These are phyloP conservation scores for Ceratobasidium sp. DNA, from an alignment of 1,284 basidiomycete species.

Conservation along the genomic window DNA sequence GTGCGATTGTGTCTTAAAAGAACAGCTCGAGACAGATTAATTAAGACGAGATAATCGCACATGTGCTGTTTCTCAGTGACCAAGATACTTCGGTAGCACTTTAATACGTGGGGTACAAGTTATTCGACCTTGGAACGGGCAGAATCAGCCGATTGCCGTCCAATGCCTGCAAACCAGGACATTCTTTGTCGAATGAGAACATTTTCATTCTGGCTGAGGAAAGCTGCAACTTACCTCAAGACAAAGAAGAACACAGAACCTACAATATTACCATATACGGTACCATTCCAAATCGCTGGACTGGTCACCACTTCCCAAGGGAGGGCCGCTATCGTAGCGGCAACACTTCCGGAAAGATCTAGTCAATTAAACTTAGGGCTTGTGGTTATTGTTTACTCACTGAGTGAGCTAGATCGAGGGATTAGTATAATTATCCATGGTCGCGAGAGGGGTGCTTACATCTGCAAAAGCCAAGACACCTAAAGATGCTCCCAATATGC, in stretches of 20 bases:
- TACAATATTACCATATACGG: constrained; percentile 82
- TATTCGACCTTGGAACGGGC: constrained; percentile 29
- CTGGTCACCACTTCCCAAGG: constrained; percentile 70
- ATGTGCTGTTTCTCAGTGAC: too few relatives aligned
- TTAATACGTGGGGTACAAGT: background rate
- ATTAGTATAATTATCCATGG: constrained; percentile 49
- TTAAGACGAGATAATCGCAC: background rate
- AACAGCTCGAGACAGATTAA: background rate
- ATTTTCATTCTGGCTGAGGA: background rate
- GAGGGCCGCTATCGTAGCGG: constrained; percentile 69
- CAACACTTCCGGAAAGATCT: constrained; percentile 63
- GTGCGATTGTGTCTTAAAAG: background rate
- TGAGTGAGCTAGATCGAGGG: constrained; percentile 22
- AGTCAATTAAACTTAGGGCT: constrained; percentile 14
- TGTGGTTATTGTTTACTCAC: background rate
- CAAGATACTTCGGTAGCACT: too few relatives aligned
- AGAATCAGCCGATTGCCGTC: constrained; percentile 22
- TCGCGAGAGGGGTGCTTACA: constrained; percentile 62
- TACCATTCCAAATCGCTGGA: constrained; percentile 72
- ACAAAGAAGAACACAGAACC: constrained; percentile 69
- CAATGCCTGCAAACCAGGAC: constrained; percentile 40
- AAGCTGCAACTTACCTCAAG: constrained; percentile 64
- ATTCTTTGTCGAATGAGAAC: constrained; percentile 9
- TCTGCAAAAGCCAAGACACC: constrained; percentile 78
- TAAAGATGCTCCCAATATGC: constrained; percentile 75